Evolutionary conservation across 164 flowering plant genomes (phyloP).

Genomic region (Berberis vulgaris): DNA sequence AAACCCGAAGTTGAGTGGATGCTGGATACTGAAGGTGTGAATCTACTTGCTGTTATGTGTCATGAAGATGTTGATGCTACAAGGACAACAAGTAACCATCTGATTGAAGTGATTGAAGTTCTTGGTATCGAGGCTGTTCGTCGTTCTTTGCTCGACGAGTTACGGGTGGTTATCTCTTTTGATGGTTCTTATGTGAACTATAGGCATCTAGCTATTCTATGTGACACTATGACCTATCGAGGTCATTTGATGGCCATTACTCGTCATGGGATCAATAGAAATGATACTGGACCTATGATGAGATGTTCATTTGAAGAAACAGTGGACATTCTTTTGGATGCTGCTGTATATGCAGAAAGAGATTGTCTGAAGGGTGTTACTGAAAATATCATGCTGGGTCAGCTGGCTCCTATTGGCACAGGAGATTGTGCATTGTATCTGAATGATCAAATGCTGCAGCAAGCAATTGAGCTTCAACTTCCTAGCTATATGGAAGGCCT

Average conservation of each 20-base stretch:
- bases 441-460: slow-evolving; percentile 85
- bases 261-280: slow-evolving; percentile 95
- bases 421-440: slow-evolving; percentile 80
- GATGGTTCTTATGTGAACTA: slow-evolving; percentile 99
- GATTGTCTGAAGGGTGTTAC: slow-evolving; percentile 87
- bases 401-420: slow-evolving; percentile 95
- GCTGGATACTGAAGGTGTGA: slow-evolving; percentile 98
- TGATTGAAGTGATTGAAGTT: slow-evolving; percentile 94
- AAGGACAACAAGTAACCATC: slow-evolving; percentile 91
- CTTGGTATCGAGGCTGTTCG: slow-evolving; percentile 98
- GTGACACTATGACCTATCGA: slow-evolving; percentile 98
- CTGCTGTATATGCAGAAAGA: slow-evolving; percentile 90
- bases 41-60: slow-evolving; percentile 88
- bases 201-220: slow-evolving; percentile 84
- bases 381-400: slow-evolving; percentile 95
- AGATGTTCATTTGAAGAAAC: slow-evolving; percentile 99
- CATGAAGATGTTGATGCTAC: slow-evolving; percentile 93
- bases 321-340: slow-evolving; percentile 95
- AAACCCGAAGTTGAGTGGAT: slow-evolving; percentile 87
- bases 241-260: slow-evolving; percentile 98
- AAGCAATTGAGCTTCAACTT: slow-evolving; percentile 85
- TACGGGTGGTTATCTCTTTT: slow-evolving; percentile 93
- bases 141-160: slow-evolving; percentile 71
- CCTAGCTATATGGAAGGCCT: slow-evolving; percentile 92
- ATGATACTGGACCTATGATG: slow-evolving; percentile 98